Conservation (phyloP, 1,284 basidiomycete species). For the Entoloma clypeatum region DNA sequence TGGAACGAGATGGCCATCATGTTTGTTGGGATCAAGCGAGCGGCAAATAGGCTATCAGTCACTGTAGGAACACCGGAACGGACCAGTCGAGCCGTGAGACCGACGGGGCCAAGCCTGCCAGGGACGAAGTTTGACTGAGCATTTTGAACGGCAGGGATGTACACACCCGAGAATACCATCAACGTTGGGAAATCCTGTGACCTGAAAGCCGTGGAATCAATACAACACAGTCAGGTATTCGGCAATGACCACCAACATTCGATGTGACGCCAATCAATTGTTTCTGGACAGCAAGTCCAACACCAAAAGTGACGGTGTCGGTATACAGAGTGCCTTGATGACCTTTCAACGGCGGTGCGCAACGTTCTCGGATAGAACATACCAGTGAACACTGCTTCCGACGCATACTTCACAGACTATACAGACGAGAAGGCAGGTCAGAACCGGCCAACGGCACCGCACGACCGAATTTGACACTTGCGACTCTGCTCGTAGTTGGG, state of each 20-base stretch:
- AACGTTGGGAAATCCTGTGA: slow-evolving; percentile 37
- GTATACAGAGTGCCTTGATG: slow-evolving; percentile 42
- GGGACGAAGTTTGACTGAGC: not conserved
- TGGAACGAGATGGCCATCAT: slow-evolving; percentile 48
- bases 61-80: slow-evolving; percentile 41
- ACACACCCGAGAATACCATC: slow-evolving; percentile 54
- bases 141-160: not conserved
- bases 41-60: slow-evolving; percentile 45
- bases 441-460: not conserved
- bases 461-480: too few species aligned
- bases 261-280: slow-evolving; percentile 59
- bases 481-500: slow-evolving; percentile 39
- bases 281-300: slow-evolving; percentile 33
- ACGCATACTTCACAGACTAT: slow-evolving; percentile 52
- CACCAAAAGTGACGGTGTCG: slow-evolving; percentile 41
- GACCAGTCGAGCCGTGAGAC: slow-evolving; percentile 42
- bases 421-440: not conserved
- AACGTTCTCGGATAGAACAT: slow-evolving; percentile 6
- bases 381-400: slow-evolving; percentile 50
- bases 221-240: not conserved
- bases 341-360: slow-evolving; percentile 9
- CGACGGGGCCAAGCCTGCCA: slow-evolving; percentile 44
- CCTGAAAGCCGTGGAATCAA: too few species aligned
- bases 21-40: slow-evolving; percentile 34
- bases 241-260: slow-evolving; percentile 25